A percentile compares a stretch with the other conserved stretches of the same genome.
Conservation (phyloP, 2,329 filamentous ascomycete genomes). For the Catunica adiposa region DNA sequence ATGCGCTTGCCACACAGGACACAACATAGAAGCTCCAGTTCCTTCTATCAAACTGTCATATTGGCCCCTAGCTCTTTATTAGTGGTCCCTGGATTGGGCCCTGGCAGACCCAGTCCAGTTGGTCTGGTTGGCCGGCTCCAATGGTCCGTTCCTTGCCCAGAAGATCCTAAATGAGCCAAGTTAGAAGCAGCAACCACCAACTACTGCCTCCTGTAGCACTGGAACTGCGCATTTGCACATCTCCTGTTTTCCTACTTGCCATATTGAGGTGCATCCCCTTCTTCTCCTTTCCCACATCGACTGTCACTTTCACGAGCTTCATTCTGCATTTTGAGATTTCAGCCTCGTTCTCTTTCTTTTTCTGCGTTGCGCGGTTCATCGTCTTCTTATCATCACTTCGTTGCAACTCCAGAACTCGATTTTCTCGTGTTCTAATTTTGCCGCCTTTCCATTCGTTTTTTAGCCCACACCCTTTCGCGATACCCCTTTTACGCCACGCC, state of each 20-base stretch:
- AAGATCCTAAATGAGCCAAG: too few species aligned
- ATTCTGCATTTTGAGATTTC: slow-evolving; percentile 1
- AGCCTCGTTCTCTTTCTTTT: neutral
- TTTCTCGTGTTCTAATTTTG: slow-evolving; percentile 5
- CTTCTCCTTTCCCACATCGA: slow-evolving; percentile 3
- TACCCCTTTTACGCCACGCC: slow-evolving; percentile 14
- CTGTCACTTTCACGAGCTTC: neutral
- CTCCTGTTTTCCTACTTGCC: neutral
- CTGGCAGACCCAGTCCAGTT: neutral
- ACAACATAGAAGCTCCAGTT: neutral
- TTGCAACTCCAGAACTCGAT: slow-evolving; percentile 7
- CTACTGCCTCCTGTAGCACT: neutral
- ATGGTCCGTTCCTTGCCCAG: neutral
- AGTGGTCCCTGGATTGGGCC: neutral
- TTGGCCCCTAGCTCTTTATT: neutral
- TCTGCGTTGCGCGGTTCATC: slow-evolving; percentile 1
- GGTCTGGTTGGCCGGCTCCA: neutral
- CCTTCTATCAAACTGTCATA: neutral
- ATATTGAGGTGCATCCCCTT: neutral
- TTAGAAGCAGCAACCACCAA: neutral
- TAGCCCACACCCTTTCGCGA: slow-evolving; percentile 7
- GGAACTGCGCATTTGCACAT: too few species aligned
- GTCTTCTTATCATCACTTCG: slow-evolving; percentile 7
- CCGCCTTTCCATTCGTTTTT: slow-evolving; percentile 11
- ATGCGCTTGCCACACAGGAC: neutral